Evolutionary conservation across 1,284 basidiomycete species (phyloP), one percentile per base, ranked within the genome.

Genomic region (Cryptococcus floricola): DNA sequence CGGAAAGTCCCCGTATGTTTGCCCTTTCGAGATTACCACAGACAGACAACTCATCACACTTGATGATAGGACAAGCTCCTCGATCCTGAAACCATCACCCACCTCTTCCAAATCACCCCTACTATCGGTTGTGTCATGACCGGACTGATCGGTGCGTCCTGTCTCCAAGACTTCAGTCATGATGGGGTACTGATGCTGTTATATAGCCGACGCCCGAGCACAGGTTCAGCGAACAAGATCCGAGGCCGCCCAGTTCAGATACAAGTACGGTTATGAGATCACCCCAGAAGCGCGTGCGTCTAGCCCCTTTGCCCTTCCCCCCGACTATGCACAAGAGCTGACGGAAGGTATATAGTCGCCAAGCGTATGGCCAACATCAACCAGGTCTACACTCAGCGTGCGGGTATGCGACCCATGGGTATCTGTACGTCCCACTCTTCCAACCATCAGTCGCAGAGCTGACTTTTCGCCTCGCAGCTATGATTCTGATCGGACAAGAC

Each of bases 71-170:
- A 99, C 81, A 98, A 98, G 81, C 87, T 99, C 50, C 85, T 99
- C 61, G 94, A 98, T 78, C 87, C 96, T 43, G 85, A 86, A 18
- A 96, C 91, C 12, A 86, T 99, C 64, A 96, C 96, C 10, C 95
- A 98, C 77, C 81, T 99, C 48, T 98, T 94, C 80, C 88, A 91
- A 77, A 89, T 99, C 63, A 98, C 95, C 0, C 91, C 94, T 2
- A 88, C 87, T 3, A 98, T 99, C 63, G 96, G 96, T 48, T 97
- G 93, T 73, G 96, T 97, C 52, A 90, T 98, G 86, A 98, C 93
- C 16, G 96, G 96, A 43, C 83, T 94, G 42, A 87, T 93, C 60
- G 93, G 94, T 95, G 61, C 45, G 84, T 57, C 14, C 1, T 8
- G 5, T 37, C 18, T 16, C 12, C 41, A 18, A 16, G 7, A 4